Conservation (phyloP, 2,329 filamentous ascomycete genomes). For the Calycina marina region DNA sequence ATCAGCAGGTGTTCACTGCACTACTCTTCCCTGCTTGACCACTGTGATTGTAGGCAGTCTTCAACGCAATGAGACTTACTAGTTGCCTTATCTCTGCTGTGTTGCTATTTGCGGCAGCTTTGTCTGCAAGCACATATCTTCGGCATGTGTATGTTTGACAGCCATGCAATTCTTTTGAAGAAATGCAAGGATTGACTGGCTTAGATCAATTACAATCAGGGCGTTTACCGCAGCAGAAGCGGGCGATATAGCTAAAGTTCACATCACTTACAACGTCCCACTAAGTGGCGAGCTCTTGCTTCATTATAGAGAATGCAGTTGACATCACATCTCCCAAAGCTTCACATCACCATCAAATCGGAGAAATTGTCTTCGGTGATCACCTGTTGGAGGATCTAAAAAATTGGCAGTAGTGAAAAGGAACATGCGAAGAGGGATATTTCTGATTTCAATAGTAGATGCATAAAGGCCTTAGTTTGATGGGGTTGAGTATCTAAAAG, state of each 20-base stretch:
- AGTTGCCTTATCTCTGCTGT: no score
- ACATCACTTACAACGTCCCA: conserved; percentile 2
- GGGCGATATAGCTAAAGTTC: conserved; percentile 4
- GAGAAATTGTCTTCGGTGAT: conserved; percentile 23
- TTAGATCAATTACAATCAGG: conserved; percentile 1
- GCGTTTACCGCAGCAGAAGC: conserved; percentile 1
- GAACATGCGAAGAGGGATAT: conserved; percentile 16
- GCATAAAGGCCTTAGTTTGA: conserved; percentile 47
- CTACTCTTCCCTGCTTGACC: no score
- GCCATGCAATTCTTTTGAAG: no score
- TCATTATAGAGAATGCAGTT: conserved; percentile 3
- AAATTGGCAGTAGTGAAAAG: conserved; percentile 30
- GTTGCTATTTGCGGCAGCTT: no score
- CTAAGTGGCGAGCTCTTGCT: conserved; percentile 9
- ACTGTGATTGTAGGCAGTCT: no score
- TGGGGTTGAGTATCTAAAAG: conserved; percentile 41
- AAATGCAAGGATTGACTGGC: no score
- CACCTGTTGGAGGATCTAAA: no score
- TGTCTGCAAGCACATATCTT: no score
- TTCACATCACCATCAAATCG: conserved; percentile 7
- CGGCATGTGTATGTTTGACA: no score
- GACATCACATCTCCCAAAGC: not conserved
- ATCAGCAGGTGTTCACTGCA: no score
- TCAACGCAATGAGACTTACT: no score
- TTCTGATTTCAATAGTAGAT: conserved; percentile 9